Percentiles rank a stretch among this genome's conserved stretches.
These are phyloP conservation scores for Amylocarpus encephaloides DNA, from an alignment of 2,329 filamentous ascomycete genomes.

Conservation along the genomic window DNA sequence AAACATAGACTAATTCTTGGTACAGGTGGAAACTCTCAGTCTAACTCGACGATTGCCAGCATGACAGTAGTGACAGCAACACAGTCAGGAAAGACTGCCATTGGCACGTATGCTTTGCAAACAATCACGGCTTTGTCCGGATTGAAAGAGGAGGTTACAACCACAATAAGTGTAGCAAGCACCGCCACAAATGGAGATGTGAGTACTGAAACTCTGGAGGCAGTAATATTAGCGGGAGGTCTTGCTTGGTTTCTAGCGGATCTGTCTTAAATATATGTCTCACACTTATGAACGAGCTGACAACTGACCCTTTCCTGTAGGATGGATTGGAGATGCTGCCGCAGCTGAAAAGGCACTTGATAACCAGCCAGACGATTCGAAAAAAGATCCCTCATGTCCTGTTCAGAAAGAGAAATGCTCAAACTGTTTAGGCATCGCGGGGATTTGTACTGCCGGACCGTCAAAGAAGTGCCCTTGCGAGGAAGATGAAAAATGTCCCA, in stretches of 20 bases:
- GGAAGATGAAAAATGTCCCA: not conserved
- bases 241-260: not conserved
- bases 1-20: not conserved
- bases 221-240: not conserved
- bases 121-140: not conserved
- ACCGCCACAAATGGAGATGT: not conserved
- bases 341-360: not conserved
- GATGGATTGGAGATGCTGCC: not conserved
- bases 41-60: not conserved
- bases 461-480: not conserved
- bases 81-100: not conserved
- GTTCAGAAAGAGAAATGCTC: not conserved
- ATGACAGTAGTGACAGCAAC: not conserved
- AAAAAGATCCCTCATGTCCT: too few species aligned
- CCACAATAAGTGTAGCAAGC: not conserved
- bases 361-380: not conserved
- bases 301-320: too few species aligned
- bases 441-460: not conserved
- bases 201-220: not conserved
- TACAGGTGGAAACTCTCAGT: not conserved
- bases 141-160: not conserved
- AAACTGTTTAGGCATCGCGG: not conserved
- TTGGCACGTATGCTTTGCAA: conserved; percentile 2
- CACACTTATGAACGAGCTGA: too few species aligned
- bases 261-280: too few species aligned